These are phyloP conservation scores for Ceratocystis cacaofunesta DNA, from an alignment of 2,329 filamentous ascomycete species.

Conservation along the genomic window DNA sequence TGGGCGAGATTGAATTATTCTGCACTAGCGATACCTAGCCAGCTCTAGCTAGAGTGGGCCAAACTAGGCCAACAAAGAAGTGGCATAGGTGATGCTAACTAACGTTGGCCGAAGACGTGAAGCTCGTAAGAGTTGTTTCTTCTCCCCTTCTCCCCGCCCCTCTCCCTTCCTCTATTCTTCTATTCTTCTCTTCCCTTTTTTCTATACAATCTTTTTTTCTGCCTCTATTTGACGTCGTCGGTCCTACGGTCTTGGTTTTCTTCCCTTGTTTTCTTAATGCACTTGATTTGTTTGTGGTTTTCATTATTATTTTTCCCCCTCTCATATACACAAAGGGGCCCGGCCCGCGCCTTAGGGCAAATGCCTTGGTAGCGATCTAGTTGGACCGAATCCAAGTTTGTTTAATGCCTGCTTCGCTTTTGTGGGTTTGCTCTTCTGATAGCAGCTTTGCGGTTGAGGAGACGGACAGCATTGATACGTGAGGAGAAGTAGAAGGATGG, in stretches of 20 bases:
- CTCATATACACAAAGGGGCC: not conserved
- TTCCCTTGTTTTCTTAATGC: conserved; percentile 16
- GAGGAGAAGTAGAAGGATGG: not conserved
- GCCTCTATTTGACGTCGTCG: conserved; percentile 11
- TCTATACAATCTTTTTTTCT: conserved; percentile 17
- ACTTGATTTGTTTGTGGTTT: conserved; percentile 8
- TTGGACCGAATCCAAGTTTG: not conserved
- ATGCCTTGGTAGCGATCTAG: not conserved
- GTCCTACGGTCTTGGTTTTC: conserved; percentile 8
- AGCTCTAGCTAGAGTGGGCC: not conserved
- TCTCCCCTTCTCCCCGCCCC: conserved; percentile 7
- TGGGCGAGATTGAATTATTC: conserved; percentile 83
- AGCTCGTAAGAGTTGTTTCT: not conserved
- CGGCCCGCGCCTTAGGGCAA: not conserved
- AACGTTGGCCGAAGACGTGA: not conserved
- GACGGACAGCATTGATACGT: not conserved
- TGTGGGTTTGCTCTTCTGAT: not conserved
- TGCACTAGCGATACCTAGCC: conserved; percentile 42
- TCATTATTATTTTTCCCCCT: not conserved
- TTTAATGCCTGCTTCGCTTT: conserved; percentile 4
- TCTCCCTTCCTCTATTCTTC: conserved; percentile 14
- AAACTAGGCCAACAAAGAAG: not conserved
- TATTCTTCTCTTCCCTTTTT: not conserved
- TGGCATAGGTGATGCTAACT: not conserved
- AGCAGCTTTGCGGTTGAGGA: no score